A percentile compares a stretch with the other conserved stretches of the same genome.
phyloP scores from a whole-genome alignment of 2,329 filamentous ascomycete species.

The Colletotrichum liaoningense region DNA sequence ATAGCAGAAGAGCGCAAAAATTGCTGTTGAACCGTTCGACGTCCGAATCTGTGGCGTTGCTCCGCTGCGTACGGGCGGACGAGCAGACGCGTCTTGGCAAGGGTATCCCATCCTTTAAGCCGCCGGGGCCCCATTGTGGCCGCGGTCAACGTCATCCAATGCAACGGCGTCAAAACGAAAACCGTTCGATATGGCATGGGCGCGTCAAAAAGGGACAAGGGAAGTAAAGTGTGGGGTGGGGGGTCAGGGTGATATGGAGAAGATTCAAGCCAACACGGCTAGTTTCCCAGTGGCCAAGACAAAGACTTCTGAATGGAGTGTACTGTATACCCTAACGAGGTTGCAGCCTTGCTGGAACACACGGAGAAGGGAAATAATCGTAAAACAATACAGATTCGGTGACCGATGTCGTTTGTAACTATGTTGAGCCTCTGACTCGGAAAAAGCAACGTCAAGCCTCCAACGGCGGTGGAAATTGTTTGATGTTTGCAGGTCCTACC shows the following conservation, averaged over 20 bases:
- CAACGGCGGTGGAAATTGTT: conserved; percentile 18
- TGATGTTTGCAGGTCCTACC: conserved; percentile 7
- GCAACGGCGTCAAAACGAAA: conserved; percentile 16
- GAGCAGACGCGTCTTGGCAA: conserved; percentile 17
- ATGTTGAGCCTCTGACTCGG: conserved; percentile 24
- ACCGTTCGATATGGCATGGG: conserved; percentile 5
- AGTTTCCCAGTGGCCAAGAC: not conserved
- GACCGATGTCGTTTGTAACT: not conserved
- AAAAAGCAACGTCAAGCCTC: conserved; percentile 17
- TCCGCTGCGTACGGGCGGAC: conserved; percentile 4
- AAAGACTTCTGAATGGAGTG: not conserved
- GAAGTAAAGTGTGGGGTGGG: not conserved
- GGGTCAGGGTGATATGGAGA: not conserved
- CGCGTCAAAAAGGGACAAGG: conserved; percentile 7
- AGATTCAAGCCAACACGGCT: not conserved
- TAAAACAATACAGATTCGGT: conserved; percentile 1
- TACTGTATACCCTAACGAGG: conserved; percentile 9
- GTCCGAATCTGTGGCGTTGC: conserved; percentile 18
- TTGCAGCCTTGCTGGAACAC: conserved; percentile 8
- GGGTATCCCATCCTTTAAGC: conserved; percentile 9
- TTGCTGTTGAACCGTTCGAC: not conserved
- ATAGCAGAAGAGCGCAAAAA: not conserved
- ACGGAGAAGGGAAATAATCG: not conserved
- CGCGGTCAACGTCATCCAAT: conserved; percentile 25
- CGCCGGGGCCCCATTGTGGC: not conserved